A percentile compares a stretch with the other conserved stretches of the same genome.
Conservation (phyloP, 345 rosid genomes). For the Toxicodendron radicans region DNA sequence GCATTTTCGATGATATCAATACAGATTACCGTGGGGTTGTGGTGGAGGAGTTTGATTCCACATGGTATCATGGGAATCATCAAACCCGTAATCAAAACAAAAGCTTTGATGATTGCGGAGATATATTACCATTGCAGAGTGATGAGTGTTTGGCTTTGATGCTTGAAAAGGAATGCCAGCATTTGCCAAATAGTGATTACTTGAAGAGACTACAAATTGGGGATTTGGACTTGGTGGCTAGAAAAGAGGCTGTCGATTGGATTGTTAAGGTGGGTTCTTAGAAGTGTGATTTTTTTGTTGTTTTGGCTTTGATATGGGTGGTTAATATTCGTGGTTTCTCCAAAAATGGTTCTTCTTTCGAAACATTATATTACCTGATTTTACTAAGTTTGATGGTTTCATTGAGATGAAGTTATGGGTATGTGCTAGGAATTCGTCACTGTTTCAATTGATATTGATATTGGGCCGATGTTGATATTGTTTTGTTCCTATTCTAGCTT, state of each 20-base stretch:
- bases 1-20: constrained; percentile 40
- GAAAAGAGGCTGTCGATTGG: constrained; percentile 61
- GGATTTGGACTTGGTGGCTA: constrained; percentile 49
- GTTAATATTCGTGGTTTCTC: background rate
- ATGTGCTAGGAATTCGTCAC: background rate
- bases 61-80: constrained; percentile 33
- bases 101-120: constrained; percentile 24
- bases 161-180: constrained; percentile 58
- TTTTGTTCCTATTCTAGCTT: background rate
- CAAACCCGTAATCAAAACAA: constrained; percentile 26
- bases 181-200: constrained; percentile 51
- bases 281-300: background rate
- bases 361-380: background rate
- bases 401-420: background rate
- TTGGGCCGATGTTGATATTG: background rate
- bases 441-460: background rate
- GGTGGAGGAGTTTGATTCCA: constrained; percentile 36
- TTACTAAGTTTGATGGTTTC: background rate
- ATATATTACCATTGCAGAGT: constrained; percentile 45
- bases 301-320: constrained; percentile 10
- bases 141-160: constrained; percentile 53
- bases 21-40: constrained; percentile 29
- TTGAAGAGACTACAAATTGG: constrained; percentile 53
- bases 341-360: background rate
- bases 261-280: constrained; percentile 55